Base-by-base conservation (phyloP, 768 basidiomycete species). In the Tricholoma sp. region DNA sequence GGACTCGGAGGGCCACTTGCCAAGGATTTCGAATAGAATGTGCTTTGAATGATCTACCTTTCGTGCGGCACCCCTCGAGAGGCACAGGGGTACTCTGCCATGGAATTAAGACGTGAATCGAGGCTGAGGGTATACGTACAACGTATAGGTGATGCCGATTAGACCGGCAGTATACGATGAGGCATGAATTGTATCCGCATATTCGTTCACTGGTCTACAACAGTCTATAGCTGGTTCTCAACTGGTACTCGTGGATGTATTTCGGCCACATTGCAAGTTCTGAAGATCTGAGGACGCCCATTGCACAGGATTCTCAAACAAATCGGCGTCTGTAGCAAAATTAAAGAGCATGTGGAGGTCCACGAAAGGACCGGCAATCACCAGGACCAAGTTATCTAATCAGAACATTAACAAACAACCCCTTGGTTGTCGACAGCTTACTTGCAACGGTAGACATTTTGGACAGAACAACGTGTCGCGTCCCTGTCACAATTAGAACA, bases 391-490 rank as follows among this genome's bases (percentile, higher is more conserved):
- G 24, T 27, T 47, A 49, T 29, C 47, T 49, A 49, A 49, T 49
- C 47, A n/a, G 5, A n/a, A n/a, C n/a, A n/a, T n/a, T n/a, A n/a
- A n/a, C n/a, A n/a, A n/a, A n/a, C n/a, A n/a, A n/a, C n/a, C n/a
- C n/a, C n/a, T n/a, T n/a, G n/a, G n/a, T n/a, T n/a, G n/a, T n/a
- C n/a, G n/a, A 5, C 29, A 29, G 29, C 31, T 32, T 32, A 29
- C 19, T 19, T 5, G 18, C 39, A 41, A 41, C 39, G 39, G 18
- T 22, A 46, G 41, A 43, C 39, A 45, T 21, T 24, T 5, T 24
- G n/a, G 12, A 59, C 47, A 55, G 51, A 55, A 52, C 22, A 60
- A 61, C 64, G 62, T 63, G 64, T 61, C 54, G 54, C 60, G 54
- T 50, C 56, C 31, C 57, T 52, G 52, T 59, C 46, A 57, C 56